phyloP scores from a whole-genome alignment of 2,329 filamentous ascomycete genomes.

The Exophiala sp. region DNA sequence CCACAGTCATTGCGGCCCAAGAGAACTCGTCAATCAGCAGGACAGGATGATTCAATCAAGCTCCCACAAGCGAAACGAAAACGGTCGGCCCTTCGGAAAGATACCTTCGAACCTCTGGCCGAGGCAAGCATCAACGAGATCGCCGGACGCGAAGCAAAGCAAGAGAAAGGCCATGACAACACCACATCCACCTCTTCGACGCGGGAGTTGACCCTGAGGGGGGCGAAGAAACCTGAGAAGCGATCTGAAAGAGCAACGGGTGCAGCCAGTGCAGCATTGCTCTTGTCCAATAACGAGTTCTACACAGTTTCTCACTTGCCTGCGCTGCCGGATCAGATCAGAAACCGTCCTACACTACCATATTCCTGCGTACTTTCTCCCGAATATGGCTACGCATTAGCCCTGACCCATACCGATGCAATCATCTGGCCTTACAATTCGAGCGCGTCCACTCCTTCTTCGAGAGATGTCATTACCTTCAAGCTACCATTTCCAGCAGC shows the following conservation, averaged over 20 bases:
- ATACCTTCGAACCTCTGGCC: slow-evolving; percentile 32
- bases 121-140: slow-evolving; percentile 28
- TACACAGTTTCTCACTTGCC: slow-evolving; percentile 82
- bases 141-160: slow-evolving; percentile 23
- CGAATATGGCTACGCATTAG: slow-evolving; percentile 67
- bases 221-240: slow-evolving; percentile 36
- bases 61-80: slow-evolving; percentile 44
- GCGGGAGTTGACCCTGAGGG: slow-evolving; percentile 36
- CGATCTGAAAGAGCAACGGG: slow-evolving; percentile 29
- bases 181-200: slow-evolving; percentile 27
- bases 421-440: slow-evolving; percentile 82
- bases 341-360: slow-evolving; percentile 50
- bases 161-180: slow-evolving; percentile 25
- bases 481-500: slow-evolving; percentile 68
- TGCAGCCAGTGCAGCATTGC: slow-evolving; percentile 30
- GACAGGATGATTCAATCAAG: slow-evolving; percentile 42
- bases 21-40: slow-evolving; percentile 29
- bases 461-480: slow-evolving; percentile 73
- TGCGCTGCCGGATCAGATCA: slow-evolving; percentile 71
- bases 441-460: slow-evolving; percentile 50
- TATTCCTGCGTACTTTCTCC: slow-evolving; percentile 62
- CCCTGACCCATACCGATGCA: slow-evolving; percentile 73
- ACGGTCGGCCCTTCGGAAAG: slow-evolving; percentile 39
- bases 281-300: slow-evolving; percentile 66
- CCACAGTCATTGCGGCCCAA: slow-evolving; percentile 29